A percentile compares a stretch with the other conserved stretches of the same genome.
Evolutionary conservation across 192 early-diverging fungal species (phyloP).

Genomic region (Cladochytrium replicatum): DNA sequence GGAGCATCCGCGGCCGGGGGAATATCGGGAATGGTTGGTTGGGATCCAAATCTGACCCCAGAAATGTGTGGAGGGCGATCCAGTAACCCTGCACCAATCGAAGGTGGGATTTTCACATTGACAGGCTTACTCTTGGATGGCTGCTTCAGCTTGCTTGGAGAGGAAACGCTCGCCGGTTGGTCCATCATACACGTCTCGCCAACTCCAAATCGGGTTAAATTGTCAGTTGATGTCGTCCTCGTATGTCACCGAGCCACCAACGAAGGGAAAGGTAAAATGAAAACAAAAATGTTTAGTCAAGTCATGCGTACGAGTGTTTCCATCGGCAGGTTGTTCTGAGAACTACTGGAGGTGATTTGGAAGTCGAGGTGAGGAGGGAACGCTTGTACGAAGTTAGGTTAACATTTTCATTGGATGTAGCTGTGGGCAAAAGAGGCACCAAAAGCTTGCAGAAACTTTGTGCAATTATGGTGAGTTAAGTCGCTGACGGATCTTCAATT

Average conservation of each 20-base stretch:
- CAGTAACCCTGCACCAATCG: too few species aligned
- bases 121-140: too few species aligned
- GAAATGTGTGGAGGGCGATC: too few species aligned
- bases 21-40: too few species aligned
- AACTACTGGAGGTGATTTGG: slow-evolving; percentile 76
- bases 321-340: slow-evolving; percentile 59
- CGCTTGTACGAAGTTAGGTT: background rate
- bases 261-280: slow-evolving; percentile 28
- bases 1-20: too few species aligned
- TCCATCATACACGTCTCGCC: too few species aligned
- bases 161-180: too few species aligned
- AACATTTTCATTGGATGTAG: background rate
- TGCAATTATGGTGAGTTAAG: slow-evolving; percentile 59
- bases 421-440: slow-evolving; percentile 89
- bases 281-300: slow-evolving; percentile 13
- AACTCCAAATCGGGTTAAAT: too few species aligned
- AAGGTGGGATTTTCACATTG: too few species aligned
- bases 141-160: too few species aligned
- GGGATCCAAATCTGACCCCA: too few species aligned
- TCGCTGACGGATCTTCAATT: background rate
- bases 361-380: slow-evolving; percentile 57
- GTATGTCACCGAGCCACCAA: slow-evolving; percentile 37
- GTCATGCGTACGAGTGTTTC: background rate
- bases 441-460: slow-evolving; percentile 87
- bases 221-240: slow-evolving; percentile 33